These are phyloP conservation scores for Xylariomycetidae sp. DNA, from an alignment of 2,329 filamentous ascomycete genomes.

Conservation along the genomic window DNA sequence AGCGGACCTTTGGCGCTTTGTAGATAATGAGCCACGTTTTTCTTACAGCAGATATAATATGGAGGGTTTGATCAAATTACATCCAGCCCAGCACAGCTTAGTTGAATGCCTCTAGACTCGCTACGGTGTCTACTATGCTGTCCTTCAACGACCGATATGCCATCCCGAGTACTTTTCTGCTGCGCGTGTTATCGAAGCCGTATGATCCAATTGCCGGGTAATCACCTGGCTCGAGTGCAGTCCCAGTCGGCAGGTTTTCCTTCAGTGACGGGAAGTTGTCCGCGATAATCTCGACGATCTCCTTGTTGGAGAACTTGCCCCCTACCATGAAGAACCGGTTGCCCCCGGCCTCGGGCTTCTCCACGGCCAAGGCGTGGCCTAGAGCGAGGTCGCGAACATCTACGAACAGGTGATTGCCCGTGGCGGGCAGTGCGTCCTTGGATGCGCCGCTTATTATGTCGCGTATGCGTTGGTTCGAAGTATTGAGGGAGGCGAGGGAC, in stretches of 20 bases:
- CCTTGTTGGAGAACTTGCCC: conserved; percentile 38
- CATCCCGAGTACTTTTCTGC: conserved; percentile 53
- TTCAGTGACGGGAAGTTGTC: conserved; percentile 42
- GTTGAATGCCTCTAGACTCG: conserved; percentile 31
- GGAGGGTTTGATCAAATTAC: no score
- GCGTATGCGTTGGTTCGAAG: conserved; percentile 43
- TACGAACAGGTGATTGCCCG: conserved; percentile 39
- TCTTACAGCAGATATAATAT: no score
- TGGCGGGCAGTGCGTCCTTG: conserved; percentile 35
- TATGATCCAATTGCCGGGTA: conserved; percentile 37
- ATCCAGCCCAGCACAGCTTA: no score
- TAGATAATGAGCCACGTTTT: no score
- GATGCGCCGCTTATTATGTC: conserved; percentile 42
- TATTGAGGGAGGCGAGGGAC: conserved; percentile 40
- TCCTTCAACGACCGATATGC: conserved; percentile 56
- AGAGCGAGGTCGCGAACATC: conserved; percentile 49
- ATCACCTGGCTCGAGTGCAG: conserved; percentile 36
- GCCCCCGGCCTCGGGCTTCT: conserved; percentile 38
- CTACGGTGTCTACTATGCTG: conserved; percentile 56
- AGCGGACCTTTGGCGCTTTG: no score
- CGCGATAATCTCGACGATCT: conserved; percentile 37
- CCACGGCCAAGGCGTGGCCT: conserved; percentile 45
- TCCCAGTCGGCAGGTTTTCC: conserved; percentile 35
- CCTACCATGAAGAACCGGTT: conserved; percentile 43
- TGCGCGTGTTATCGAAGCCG: conserved; percentile 50